Percentiles rank a stretch among this genome's conserved stretches.
Evolutionary conservation across 129 eudicot species (phyloP).

Genomic region (Pittosporum tobira): DNA sequence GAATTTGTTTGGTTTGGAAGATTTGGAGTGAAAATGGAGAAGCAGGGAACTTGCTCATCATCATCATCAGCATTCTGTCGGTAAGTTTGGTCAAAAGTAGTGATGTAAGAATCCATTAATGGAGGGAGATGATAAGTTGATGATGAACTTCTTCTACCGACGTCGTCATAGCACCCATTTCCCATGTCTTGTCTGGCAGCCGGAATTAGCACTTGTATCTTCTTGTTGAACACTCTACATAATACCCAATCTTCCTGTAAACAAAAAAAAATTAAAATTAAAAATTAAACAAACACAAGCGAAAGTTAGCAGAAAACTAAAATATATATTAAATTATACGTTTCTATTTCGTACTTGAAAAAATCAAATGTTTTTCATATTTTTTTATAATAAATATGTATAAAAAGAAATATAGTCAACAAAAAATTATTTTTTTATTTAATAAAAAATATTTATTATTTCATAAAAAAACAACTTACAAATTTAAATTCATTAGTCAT

Average conservation of each 20-base stretch:
- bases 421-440: too few relatives aligned
- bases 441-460: too few relatives aligned
- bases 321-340: too few relatives aligned
- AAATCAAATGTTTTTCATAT: too few relatives aligned
- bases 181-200: conserved; percentile 30
- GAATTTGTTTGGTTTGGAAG: conserved; percentile 18
- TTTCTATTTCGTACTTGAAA: too few relatives aligned
- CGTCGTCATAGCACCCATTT: conserved; percentile 15
- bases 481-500: too few relatives aligned
- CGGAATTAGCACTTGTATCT: conserved; percentile 28
- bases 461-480: too few relatives aligned
- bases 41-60: conserved; percentile 95
- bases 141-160: conserved; percentile 31
- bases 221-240: conserved; percentile 78
- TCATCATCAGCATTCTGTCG: too few relatives aligned
- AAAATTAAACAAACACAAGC: too few relatives aligned
- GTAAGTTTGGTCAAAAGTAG: conserved; percentile 45
- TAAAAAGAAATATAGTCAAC: too few relatives aligned
- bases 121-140: conserved; percentile 41
- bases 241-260: conserved; percentile 71
- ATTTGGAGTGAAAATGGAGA: conserved; percentile 50
- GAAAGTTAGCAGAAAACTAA: too few relatives aligned
- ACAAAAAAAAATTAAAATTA: background rate
- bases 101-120: conserved; percentile 47
- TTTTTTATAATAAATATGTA: too few relatives aligned